Percentiles rank a stretch among this genome's conserved stretches.
Conservation (phyloP, 1,284 basidiomycete genomes). For the Taiwanofungus camphoratus region DNA sequence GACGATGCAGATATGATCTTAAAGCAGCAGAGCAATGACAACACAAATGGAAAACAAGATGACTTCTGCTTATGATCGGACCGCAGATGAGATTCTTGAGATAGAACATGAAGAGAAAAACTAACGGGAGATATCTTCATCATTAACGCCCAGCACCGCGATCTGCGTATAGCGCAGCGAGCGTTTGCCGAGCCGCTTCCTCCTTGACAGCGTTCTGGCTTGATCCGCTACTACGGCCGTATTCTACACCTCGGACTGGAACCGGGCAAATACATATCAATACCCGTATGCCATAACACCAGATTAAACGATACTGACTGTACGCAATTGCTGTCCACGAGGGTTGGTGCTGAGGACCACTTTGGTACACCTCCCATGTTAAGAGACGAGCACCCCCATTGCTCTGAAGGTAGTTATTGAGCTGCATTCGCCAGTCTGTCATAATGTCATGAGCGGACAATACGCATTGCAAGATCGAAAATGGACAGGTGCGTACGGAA, state of each 20-base stretch:
- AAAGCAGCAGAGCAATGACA: not conserved
- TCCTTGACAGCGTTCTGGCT: slow-evolving; percentile 25
- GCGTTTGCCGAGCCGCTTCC: slow-evolving; percentile 27
- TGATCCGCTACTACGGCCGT: slow-evolving; percentile 19
- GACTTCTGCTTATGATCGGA: too few relatives aligned
- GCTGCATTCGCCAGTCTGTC: slow-evolving; percentile 30
- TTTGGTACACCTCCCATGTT: slow-evolving; percentile 22
- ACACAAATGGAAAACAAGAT: not conserved
- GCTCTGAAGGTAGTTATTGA: slow-evolving; percentile 32
- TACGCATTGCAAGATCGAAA: too few relatives aligned
- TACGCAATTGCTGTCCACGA: slow-evolving; percentile 27
- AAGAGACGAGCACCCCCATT: slow-evolving; percentile 23
- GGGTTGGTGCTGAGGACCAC: slow-evolving; percentile 26
- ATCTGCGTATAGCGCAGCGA: slow-evolving; percentile 20
- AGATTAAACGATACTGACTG: slow-evolving; percentile 18
- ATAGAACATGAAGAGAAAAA: too few relatives aligned
- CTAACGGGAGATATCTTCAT: too few relatives aligned
- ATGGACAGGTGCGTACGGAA: not conserved
- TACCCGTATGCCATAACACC: not conserved
- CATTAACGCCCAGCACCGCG: slow-evolving; percentile 6
- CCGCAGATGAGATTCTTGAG: too few relatives aligned
- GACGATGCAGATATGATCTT: too few relatives aligned
- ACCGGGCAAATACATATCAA: not conserved
- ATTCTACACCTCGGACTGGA: slow-evolving; percentile 26
- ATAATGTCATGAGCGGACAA: too few relatives aligned